phyloP scores from a whole-genome alignment of 164 flowering plant genomes.

The Vitis labrusca region DNA sequence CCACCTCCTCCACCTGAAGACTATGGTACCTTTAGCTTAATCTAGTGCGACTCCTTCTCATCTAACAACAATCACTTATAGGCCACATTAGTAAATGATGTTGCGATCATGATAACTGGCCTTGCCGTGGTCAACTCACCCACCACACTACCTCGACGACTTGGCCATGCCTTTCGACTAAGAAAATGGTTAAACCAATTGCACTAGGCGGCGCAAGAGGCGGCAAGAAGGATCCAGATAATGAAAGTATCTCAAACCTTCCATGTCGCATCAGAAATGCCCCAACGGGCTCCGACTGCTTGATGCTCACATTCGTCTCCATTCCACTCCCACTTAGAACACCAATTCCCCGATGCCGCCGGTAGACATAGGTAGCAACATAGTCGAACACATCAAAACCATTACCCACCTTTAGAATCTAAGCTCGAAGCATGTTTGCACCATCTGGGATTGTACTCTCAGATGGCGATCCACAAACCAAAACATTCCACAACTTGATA shows the following conservation, averaged over 20 bases:
- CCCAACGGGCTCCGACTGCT: no score
- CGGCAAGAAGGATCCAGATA: no score
- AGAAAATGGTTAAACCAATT: no score
- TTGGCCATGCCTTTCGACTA: no score
- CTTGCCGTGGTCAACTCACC: constrained; percentile 43
- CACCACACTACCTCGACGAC: no score
- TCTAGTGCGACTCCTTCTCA: constrained; percentile 38
- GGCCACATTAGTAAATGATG: constrained; percentile 55
- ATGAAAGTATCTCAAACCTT: no score
- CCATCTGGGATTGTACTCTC: no score
- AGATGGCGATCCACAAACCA: no score
- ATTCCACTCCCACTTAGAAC: constrained; percentile 25
- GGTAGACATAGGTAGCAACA: constrained; percentile 37
- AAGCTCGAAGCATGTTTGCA: no score
- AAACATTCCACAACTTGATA: no score
- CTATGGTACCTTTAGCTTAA: constrained; percentile 19
- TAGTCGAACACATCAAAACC: constrained; percentile 49
- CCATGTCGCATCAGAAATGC: fast-evolving
- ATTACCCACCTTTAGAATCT: constrained; percentile 14
- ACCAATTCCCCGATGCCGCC: constrained; percentile 54
- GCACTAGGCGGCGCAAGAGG: no score
- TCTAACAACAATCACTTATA: constrained; percentile 53
- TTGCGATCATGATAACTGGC: constrained; percentile 49
- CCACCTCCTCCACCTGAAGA: not conserved
- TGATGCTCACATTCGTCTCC: no score